Conservation (phyloP, 75 land plant genomes). For the Pinus tabuliformis region DNA sequence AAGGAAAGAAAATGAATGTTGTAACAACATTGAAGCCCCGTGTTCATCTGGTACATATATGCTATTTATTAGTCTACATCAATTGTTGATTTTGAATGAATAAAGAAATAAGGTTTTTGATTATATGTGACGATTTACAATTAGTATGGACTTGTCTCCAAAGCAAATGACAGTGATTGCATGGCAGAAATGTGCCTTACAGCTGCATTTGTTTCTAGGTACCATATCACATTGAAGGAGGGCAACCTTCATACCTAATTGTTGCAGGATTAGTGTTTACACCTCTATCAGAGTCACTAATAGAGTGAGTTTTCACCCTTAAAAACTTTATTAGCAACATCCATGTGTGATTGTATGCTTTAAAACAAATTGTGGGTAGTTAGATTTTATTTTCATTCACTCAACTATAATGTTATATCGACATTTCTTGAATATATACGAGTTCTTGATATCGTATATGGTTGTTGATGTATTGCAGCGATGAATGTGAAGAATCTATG, state of each 20-base stretch:
- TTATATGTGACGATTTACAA: neutral
- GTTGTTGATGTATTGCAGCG: constrained; percentile 22
- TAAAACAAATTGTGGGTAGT: neutral
- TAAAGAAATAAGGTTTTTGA: neutral
- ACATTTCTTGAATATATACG: neutral
- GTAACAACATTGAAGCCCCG: constrained; percentile 66
- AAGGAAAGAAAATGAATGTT: constrained; percentile 54
- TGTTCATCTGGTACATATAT: constrained; percentile 60
- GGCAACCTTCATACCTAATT: constrained; percentile 86
- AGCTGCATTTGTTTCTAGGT: constrained; percentile 43
- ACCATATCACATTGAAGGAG: constrained; percentile 88
- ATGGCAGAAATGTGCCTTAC: neutral
- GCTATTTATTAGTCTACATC: neutral
- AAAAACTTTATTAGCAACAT: neutral
- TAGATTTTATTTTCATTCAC: neutral
- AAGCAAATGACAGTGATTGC: neutral
- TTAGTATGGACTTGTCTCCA: neutral
- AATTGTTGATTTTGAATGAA: neutral
- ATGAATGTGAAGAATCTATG: constrained; percentile 63
- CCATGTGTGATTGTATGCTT: neutral
- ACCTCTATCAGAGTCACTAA: constrained; percentile 80
- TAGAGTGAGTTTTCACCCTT: constrained; percentile 56
- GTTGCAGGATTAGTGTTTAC: constrained; percentile 95
- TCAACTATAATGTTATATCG: neutral
- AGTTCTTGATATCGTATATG: neutral